Conservation (phyloP, 495 filamentous ascomycete genomes). For the Hypoxylon trugodes region DNA sequence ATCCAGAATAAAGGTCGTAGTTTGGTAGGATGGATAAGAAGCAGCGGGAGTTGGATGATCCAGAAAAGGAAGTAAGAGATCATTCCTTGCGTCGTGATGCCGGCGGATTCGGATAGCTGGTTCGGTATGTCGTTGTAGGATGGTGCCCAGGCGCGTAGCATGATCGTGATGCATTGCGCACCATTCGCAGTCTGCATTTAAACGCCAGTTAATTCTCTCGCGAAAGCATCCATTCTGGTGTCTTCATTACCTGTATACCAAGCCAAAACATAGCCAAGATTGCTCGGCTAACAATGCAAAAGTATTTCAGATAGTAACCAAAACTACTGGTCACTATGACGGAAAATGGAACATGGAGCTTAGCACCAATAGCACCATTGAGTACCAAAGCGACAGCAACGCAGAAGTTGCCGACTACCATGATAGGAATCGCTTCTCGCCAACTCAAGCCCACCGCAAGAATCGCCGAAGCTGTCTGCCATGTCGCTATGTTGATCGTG, state of each 20-base stretch:
- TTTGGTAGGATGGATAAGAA: slow-evolving; percentile 64
- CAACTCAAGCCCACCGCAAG: slow-evolving; percentile 70
- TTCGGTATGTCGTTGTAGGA: slow-evolving; percentile 65
- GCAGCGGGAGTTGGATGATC: slow-evolving; percentile 62
- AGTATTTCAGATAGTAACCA: slow-evolving; percentile 74
- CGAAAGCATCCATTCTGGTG: neutral
- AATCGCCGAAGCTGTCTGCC: slow-evolving; percentile 68
- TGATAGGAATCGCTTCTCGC: slow-evolving; percentile 67
- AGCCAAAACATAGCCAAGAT: slow-evolving; percentile 79
- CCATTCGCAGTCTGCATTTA: slow-evolving; percentile 67
- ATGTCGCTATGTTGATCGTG: slow-evolving; percentile 67
- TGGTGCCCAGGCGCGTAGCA: slow-evolving; percentile 75
- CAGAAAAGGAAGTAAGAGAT: slow-evolving; percentile 70
- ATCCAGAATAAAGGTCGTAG: slow-evolving; percentile 66
- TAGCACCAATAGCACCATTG: slow-evolving; percentile 69
- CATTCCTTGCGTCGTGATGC: slow-evolving; percentile 72
- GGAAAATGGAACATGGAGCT: slow-evolving; percentile 73
- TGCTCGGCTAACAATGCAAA: slow-evolving; percentile 71
- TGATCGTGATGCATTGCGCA: slow-evolving; percentile 69
- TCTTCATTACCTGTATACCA: slow-evolving; percentile 57
- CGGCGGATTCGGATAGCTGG: slow-evolving; percentile 61
- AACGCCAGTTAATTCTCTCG: neutral
- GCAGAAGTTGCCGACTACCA: slow-evolving; percentile 68
- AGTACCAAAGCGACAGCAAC: slow-evolving; percentile 69
- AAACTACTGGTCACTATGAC: slow-evolving; percentile 72